Conservation (phyloP, 2,329 filamentous ascomycete genomes). For the Coniella lustricola region DNA sequence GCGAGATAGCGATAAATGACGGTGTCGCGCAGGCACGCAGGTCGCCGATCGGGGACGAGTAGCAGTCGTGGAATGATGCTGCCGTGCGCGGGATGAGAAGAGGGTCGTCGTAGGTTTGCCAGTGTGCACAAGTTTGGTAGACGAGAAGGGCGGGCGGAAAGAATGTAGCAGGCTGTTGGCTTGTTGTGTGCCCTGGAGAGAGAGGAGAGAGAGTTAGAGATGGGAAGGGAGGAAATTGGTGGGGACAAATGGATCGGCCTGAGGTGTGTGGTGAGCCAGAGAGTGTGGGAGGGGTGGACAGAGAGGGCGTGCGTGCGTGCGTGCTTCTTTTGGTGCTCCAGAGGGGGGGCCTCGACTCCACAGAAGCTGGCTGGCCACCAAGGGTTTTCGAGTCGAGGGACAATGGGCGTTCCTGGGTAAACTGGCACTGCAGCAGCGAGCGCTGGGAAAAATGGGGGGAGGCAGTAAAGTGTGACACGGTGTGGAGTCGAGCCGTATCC, state of each 20-base stretch:
- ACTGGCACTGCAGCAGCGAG: not conserved
- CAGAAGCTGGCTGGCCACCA: not conserved
- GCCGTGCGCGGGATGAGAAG: not conserved
- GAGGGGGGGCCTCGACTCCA: not conserved
- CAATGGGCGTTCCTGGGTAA: not conserved
- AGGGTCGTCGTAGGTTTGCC: not conserved
- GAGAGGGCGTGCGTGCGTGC: not conserved
- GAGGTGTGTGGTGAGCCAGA: not conserved
- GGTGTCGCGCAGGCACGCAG: constrained; percentile 6
- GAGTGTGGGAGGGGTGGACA: constrained; percentile 1
- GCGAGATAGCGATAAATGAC: constrained; percentile 7
- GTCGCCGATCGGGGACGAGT: not conserved
- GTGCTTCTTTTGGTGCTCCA: too few species aligned
- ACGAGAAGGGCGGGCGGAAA: constrained; percentile 5
- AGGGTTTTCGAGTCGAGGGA: not conserved
- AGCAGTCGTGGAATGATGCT: not conserved
- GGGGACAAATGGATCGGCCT: constrained; percentile 3
- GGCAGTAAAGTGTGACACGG: not conserved
- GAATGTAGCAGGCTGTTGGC: constrained; percentile 10
- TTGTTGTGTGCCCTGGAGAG: not conserved
- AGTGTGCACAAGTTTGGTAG: constrained; percentile 4
- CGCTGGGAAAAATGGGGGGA: not conserved
- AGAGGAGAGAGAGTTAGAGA: constrained; percentile 3
- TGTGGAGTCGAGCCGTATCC: too few species aligned
- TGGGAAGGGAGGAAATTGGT: constrained; percentile 13